Conservation (phyloP, 139 green algal genomes). For the Coelastrella sp. region DNA sequence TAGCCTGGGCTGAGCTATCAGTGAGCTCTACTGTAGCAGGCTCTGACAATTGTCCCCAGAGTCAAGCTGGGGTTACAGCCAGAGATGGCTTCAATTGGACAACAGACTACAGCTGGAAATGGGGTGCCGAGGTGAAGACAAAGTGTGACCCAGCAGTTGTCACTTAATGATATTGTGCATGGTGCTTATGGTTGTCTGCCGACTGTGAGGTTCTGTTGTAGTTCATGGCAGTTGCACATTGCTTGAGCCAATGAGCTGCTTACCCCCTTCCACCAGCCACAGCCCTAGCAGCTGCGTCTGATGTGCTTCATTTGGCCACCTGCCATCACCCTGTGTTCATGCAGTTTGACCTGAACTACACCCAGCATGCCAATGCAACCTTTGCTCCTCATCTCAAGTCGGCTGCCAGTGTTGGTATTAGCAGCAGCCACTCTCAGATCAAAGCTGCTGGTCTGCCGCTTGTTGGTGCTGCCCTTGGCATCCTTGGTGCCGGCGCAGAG, state of each 20-base stretch:
- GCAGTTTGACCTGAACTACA: conserved; percentile 32
- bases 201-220: no score
- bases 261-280: no score
- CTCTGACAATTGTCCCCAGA: conserved; percentile 27
- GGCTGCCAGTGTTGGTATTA: not conserved
- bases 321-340: not conserved
- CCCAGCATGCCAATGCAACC: not conserved
- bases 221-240: no score
- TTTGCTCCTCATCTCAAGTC: not conserved
- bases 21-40: not conserved
- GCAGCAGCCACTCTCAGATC: conserved; percentile 4
- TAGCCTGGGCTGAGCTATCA: conserved; percentile 12
- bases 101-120: conserved; percentile 26
- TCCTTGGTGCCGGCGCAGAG: not conserved
- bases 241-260: no score
- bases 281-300: not conserved
- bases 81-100: not conserved
- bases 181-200: no score
- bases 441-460: not conserved
- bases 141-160: no score
- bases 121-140: conserved; percentile 14
- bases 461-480: not conserved
- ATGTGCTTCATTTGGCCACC: not conserved
- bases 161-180: no score
- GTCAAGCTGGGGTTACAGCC: not conserved